Conservation (phyloP, 306 rosid species). For the Quercus engelmannii region DNA sequence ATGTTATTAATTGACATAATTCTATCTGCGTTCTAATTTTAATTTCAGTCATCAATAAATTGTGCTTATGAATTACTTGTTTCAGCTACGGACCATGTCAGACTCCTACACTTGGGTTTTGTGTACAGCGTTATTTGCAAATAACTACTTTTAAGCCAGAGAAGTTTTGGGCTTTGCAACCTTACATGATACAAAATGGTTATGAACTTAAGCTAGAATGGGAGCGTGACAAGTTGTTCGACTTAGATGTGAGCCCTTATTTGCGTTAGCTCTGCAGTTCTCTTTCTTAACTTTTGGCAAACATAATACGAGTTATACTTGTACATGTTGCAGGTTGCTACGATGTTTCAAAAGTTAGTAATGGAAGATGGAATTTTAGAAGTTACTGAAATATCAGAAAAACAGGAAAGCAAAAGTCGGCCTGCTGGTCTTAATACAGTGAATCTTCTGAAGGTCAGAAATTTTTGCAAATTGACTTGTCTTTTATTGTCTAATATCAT, state of each 20-base stretch:
- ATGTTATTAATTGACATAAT: background rate
- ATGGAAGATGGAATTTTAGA: constrained; percentile 65
- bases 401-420: constrained; percentile 85
- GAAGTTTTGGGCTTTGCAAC: constrained; percentile 84
- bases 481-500: constrained; percentile 1
- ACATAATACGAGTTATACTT: constrained; percentile 18
- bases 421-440: constrained; percentile 96
- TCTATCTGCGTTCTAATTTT: constrained; percentile 12
- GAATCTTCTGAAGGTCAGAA: constrained; percentile 87
- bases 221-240: constrained; percentile 89
- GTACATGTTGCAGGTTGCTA: constrained; percentile 57
- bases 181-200: constrained; percentile 69
- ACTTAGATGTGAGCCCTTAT: constrained; percentile 56
- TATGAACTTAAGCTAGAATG: constrained; percentile 91
- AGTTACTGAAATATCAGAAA: constrained; percentile 75
- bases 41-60: constrained; percentile 27
- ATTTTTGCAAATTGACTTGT: constrained; percentile 17
- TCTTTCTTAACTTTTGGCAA: constrained; percentile 7
- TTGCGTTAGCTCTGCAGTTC: constrained; percentile 13
- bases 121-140: constrained; percentile 92
- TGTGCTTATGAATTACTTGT: constrained; percentile 28
- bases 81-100: constrained; percentile 99
- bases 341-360: constrained; percentile 78
- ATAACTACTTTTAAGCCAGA: constrained; percentile 89
- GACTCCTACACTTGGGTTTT: constrained; percentile 96